A percentile compares a stretch with the other conserved stretches of the same genome.
Evolutionary conservation across 805 yeast species (phyloP).

Genomic region (Monosporozyma aerobia): DNA sequence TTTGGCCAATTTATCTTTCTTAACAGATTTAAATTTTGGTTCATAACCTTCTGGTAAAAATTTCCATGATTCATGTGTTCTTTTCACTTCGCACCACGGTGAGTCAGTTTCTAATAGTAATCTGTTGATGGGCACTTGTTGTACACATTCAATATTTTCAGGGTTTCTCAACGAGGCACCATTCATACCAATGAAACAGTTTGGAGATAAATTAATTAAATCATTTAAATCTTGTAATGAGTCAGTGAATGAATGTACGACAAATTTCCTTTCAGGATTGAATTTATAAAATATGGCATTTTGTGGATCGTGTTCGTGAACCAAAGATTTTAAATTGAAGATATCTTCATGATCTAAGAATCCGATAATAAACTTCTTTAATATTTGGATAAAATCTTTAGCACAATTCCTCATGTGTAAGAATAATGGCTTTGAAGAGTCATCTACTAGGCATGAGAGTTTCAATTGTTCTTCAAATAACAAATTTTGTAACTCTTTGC

Average conservation of each 20-base stretch:
- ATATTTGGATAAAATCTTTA: slow-evolving; percentile 60
- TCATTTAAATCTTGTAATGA: slow-evolving; percentile 50
- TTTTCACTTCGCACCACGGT: slow-evolving; percentile 96
- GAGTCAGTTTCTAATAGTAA: slow-evolving; percentile 90
- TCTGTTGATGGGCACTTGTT: slow-evolving; percentile 56
- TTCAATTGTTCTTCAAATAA: slow-evolving; percentile 72
- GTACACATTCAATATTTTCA: slow-evolving; percentile 61
- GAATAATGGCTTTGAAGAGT: slow-evolving; percentile 67
- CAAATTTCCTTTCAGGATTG: slow-evolving; percentile 44
- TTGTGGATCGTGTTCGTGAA: slow-evolving; percentile 5
- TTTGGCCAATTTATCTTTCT: slow-evolving; percentile 28
- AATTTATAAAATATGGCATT: slow-evolving; percentile 25
- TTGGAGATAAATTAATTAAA: slow-evolving; percentile 37
- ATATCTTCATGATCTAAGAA: slow-evolving; percentile 27
- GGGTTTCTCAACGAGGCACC: slow-evolving; percentile 85
- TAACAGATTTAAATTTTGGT: slow-evolving; percentile 22
- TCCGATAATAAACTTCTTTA: slow-evolving; percentile 51
- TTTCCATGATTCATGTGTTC: slow-evolving; percentile 66
- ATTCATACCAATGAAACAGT: slow-evolving; percentile 63
- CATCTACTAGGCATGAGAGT: slow-evolving; percentile 30
- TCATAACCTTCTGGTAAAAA: slow-evolving; percentile 35
- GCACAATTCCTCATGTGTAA: slow-evolving; percentile 84
- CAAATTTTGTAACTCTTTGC: slow-evolving; percentile 52
- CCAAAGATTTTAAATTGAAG: slow-evolving; percentile 10
- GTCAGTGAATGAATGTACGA: slow-evolving; percentile 95